phyloP scores from a whole-genome alignment of 2,329 filamentous ascomycete species.

The Esteya vermicola region DNA sequence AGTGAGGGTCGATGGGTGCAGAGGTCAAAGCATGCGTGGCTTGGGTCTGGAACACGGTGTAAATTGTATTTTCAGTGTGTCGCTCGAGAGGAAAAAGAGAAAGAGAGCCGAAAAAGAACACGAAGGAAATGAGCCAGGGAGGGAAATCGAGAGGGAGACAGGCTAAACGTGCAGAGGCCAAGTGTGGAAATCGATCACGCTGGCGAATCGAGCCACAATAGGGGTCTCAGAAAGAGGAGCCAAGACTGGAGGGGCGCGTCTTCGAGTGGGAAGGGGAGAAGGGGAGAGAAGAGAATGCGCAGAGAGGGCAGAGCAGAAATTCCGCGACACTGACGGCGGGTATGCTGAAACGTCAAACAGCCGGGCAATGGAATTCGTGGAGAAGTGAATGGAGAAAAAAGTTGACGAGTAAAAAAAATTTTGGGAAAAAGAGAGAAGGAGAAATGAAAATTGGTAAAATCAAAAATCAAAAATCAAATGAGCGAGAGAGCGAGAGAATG shows the following conservation, averaged over 20 bases:
- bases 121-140: too few relatives aligned
- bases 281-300: conserved; percentile 1
- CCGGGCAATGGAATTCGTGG: not conserved
- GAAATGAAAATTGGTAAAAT: not conserved
- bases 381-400: not conserved
- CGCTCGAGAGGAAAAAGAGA: too few relatives aligned
- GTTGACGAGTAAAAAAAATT: not conserved
- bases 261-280: not conserved
- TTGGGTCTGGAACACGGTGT: too few relatives aligned
- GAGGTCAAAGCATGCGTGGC: too few relatives aligned
- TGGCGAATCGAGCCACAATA: not conserved
- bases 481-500: too few relatives aligned
- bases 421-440: too few relatives aligned
- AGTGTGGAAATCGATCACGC: too few relatives aligned
- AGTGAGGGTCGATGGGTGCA: too few relatives aligned
- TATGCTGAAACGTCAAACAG: conserved; percentile 19
- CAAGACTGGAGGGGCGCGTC: not conserved
- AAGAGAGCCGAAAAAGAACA: too few relatives aligned
- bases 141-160: not conserved
- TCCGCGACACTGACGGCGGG: conserved; percentile 14
- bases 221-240: not conserved
- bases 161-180: too few relatives aligned
- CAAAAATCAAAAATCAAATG: not conserved
- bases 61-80: too few relatives aligned
- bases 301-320: conserved; percentile 8